Base-by-base conservation (phyloP, 2,329 filamentous ascomycete genomes). In the Colletotrichum sp. region DNA sequence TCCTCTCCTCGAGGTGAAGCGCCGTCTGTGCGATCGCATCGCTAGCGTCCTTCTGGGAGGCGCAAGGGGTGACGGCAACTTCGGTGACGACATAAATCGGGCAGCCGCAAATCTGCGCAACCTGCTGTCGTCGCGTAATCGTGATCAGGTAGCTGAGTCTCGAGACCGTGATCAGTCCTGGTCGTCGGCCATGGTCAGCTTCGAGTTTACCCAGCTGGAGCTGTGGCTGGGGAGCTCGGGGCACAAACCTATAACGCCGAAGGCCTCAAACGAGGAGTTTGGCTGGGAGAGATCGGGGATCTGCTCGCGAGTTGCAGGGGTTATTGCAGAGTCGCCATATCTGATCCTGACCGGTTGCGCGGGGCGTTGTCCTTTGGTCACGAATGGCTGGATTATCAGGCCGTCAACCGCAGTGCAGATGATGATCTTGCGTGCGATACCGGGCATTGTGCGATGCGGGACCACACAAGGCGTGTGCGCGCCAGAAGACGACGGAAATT, bases 61-160 rank as follows among this genome's bases (percentile, higher is more conserved):
- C 90, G 67, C 97, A 92, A 1, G 97, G 97, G 8, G 98, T 98
- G n/a, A 98, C 86, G 8, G 95, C 93, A 36, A 98, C 94, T 78
- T 97, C 95, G 57, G 94, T 97, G 73, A 98, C 91, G 51, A 95
- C 92, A 82, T 97, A 99, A 69, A 98, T 87, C 0, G 96, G 93
- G 69, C 90, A 92, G 8, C 95, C 95, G 76, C 93, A 92, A 64
- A 98, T 92, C 76, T 96, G 93, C 5, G 97, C 97, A 64, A 98
- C 95, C 82, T 98, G 94, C 79, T 97, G 91, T 61, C 96, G 94
- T 72, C 92, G 91, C 27, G 93, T 95, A 79, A 99, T 97, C 13
- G 95, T 93, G 72, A 99, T 90, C 8, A 99, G 90, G 83, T 96
- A 98, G 76, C 92, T 94, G 33, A 93, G 90, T 47, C 92, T 93